Conservation (phyloP, 2,329 filamentous ascomycete genomes). For the Sporothrix dimorphospora region DNA sequence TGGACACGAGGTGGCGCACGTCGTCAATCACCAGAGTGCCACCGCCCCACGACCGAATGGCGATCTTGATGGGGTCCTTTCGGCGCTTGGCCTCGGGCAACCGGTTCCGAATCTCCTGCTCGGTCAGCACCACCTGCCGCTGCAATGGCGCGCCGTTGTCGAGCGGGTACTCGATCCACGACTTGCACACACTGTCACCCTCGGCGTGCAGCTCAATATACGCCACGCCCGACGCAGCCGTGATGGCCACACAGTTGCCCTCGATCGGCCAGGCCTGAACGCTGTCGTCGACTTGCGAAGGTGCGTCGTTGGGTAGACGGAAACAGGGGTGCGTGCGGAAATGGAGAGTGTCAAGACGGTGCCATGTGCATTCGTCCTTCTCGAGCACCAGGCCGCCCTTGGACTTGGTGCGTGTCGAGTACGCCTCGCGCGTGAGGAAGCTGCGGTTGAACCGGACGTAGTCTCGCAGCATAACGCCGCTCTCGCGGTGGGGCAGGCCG, state of each 20-base stretch:
- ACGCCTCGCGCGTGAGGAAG: slow-evolving; percentile 80
- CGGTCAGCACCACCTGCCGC: slow-evolving; percentile 73
- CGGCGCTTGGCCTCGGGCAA: slow-evolving; percentile 75
- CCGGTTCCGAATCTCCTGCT: slow-evolving; percentile 71
- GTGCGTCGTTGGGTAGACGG: slow-evolving; percentile 74
- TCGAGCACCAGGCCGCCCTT: slow-evolving; percentile 75
- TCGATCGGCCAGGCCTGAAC: slow-evolving; percentile 88
- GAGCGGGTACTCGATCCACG: slow-evolving; percentile 79
- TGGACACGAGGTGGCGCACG: slow-evolving; percentile 69
- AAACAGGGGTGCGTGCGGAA: slow-evolving; percentile 93
- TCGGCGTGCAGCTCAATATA: slow-evolving; percentile 82
- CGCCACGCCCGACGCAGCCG: slow-evolving; percentile 78
- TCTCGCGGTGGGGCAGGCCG: slow-evolving; percentile 86
- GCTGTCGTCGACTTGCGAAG: slow-evolving; percentile 66
- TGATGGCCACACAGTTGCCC: slow-evolving; percentile 72
- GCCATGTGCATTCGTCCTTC: slow-evolving; percentile 88
- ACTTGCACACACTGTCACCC: slow-evolving; percentile 77
- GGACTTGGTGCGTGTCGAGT: slow-evolving; percentile 82
- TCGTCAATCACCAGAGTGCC: slow-evolving; percentile 78
- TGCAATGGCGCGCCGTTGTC: slow-evolving; percentile 62
- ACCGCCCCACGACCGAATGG: slow-evolving; percentile 75
- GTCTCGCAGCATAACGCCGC: slow-evolving; percentile 88
- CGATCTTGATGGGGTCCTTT: slow-evolving; percentile 63
- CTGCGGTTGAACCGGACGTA: slow-evolving; percentile 83
- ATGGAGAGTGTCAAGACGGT: slow-evolving; percentile 82